Percentiles rank a stretch among this genome's conserved stretches.
Evolutionary conservation across 805 yeast genomes (phyloP).

Genomic region (Lachancea cidri): DNA sequence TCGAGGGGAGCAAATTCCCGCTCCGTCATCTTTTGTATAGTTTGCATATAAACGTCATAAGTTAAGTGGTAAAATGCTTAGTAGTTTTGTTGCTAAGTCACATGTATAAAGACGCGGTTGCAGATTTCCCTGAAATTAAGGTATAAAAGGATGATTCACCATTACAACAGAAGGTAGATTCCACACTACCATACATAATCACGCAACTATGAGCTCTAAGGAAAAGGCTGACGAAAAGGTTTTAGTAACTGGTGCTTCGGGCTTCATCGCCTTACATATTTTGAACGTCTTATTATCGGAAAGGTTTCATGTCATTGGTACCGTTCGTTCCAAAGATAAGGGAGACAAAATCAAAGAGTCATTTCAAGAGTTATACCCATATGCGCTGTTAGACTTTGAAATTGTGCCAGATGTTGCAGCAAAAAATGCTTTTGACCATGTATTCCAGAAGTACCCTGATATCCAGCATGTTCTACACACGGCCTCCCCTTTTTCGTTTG

Average conservation of each 20-base stretch:
- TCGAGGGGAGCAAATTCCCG: constrained; percentile 18
- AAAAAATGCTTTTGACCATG: constrained; percentile 42
- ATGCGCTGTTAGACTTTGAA: constrained; percentile 38
- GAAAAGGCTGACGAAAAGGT: constrained; percentile 19
- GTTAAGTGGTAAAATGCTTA: no score
- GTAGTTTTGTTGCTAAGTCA: no score
- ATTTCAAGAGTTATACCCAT: constrained; percentile 29
- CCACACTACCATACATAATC: background rate
- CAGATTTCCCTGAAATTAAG: background rate
- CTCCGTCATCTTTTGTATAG: background rate
- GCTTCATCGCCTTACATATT: constrained; percentile 45
- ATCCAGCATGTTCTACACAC: constrained; percentile 53
- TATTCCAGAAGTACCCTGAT: constrained; percentile 42
- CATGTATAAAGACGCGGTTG: no score
- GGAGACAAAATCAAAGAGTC: constrained; percentile 31
- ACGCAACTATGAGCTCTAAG: background rate
- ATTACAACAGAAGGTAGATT: no score
- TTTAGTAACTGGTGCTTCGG: constrained; percentile 47
- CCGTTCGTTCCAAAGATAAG: constrained; percentile 39
- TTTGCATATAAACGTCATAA: no score
- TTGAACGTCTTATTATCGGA: constrained; percentile 34
- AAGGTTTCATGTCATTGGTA: constrained; percentile 41
- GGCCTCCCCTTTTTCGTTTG: constrained; percentile 54
- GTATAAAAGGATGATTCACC: no score
- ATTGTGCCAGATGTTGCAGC: constrained; percentile 44